Evolutionary conservation across 2,329 filamentous ascomycete genomes (phyloP), one percentile per base, ranked within the genome.

Genomic region (Ophiostoma fasciatum): DNA sequence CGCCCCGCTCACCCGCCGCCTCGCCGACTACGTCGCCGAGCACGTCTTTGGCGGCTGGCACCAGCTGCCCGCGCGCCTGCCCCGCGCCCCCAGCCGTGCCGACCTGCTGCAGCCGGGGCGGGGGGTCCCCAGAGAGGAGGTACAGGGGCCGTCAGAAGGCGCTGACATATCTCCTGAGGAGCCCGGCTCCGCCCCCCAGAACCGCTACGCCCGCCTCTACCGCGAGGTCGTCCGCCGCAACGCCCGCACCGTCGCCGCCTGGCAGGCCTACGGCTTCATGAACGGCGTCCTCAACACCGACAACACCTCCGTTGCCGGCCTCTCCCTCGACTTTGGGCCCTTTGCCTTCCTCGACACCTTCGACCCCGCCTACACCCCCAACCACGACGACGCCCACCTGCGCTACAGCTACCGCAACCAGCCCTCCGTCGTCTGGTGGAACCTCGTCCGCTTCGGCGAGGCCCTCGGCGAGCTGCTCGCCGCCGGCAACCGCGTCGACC

Each of bases 191-290:
- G 63, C 64, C 1, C 72, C 78, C 40, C 80, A 94, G 52, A 98
- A 98, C 52, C 72, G 88, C 22, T 98, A 90, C 54, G 67, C 80
- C 1, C 71, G 87, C 13, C 62, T 98, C 1, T 98, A 92, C 55
- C 77, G 90, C 25, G 85, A 93, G 50, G 77, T 98, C 38, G 76
- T 77, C 4, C 74, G 84, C 28, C 73, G 82, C 22, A 98, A 94
- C 51, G 90, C 90, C 1, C 66, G 69, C 40, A 92, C 82, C 0
- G 87, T 96, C 2, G 90, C 90, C 10, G 72, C 79, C 46, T 96
- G 90, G 88, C 92, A 98, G 61, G 85, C 84, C 0, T 96, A 96
- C 51, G 90, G 84, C n/a, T 98, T 98, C 61, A 96, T 93, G 69
- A 98, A 98, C 50, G 90, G 90, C 31, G 90, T 98, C 4, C 64